Evolutionary conservation across 495 filamentous ascomycete species (phyloP).

Genomic region (Penicillium canariense): DNA sequence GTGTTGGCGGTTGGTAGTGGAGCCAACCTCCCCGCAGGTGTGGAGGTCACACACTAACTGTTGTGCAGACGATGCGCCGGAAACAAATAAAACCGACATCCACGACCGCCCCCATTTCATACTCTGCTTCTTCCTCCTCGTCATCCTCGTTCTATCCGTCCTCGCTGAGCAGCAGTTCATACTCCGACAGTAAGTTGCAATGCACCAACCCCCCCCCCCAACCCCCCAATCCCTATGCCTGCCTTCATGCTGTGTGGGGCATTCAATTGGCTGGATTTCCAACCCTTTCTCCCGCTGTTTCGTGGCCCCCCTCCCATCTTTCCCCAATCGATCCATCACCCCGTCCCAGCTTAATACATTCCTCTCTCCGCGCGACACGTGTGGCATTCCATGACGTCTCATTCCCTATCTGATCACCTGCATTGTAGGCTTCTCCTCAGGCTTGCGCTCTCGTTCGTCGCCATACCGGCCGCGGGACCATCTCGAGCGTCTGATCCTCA

Average conservation of each 20-base stretch:
- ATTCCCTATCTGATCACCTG: slow-evolving; percentile 50
- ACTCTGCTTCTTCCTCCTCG: slow-evolving; percentile 26
- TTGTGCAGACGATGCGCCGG: slow-evolving; percentile 16
- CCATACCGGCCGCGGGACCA: slow-evolving; percentile 73
- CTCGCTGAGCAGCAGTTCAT: slow-evolving; percentile 25
- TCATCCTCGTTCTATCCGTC: slow-evolving; percentile 41
- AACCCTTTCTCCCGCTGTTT: not conserved
- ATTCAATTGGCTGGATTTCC: too few relatives aligned
- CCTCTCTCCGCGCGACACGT: slow-evolving; percentile 33
- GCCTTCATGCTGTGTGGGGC: too few relatives aligned
- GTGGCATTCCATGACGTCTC: slow-evolving; percentile 39
- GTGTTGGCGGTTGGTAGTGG: too few relatives aligned
- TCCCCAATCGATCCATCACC: slow-evolving; percentile 14
- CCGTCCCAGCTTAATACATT: slow-evolving; percentile 17
- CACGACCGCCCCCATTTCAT: slow-evolving; percentile 20
- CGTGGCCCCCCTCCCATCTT: slow-evolving; percentile 4
- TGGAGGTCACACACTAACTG: too few relatives aligned
- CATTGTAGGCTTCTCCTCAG: slow-evolving; percentile 57
- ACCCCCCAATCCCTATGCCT: too few relatives aligned
- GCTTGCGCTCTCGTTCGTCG: slow-evolving; percentile 39
- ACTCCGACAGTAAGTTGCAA: slow-evolving; percentile 25
- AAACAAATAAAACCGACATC: slow-evolving; percentile 12
- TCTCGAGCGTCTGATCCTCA: slow-evolving; percentile 63
- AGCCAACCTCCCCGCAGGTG: slow-evolving; percentile 15
- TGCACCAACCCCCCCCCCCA: not conserved